A percentile compares a stretch with the other conserved stretches of the same genome.
Conservation (phyloP, 2,329 filamentous ascomycete species). For the Amphichorda felina region DNA sequence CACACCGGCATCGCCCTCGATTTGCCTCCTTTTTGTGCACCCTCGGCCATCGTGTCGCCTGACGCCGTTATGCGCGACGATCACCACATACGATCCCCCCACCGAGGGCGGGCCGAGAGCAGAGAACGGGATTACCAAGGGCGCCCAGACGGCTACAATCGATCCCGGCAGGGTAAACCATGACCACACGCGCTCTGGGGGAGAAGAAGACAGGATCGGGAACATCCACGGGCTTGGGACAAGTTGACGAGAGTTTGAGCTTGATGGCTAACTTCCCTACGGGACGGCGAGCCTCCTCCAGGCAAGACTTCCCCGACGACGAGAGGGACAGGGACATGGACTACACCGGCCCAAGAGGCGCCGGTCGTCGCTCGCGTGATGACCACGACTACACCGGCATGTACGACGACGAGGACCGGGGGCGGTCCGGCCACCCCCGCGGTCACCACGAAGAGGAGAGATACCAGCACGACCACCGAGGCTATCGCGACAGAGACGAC, state of each 20-base stretch:
- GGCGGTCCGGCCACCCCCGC: slow-evolving; percentile 14
- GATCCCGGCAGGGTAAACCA: slow-evolving; percentile 37
- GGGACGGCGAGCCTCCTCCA: slow-evolving; percentile 29
- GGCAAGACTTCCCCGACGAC: slow-evolving; percentile 24
- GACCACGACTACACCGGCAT: slow-evolving; percentile 19
- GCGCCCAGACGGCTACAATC: slow-evolving; percentile 15
- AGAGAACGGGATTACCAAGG: slow-evolving; percentile 12
- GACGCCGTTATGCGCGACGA: slow-evolving; percentile 31
- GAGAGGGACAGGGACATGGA: slow-evolving; percentile 14
- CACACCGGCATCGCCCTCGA: too few species aligned
- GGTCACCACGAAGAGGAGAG: slow-evolving; percentile 8
- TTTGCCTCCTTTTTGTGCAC: too few species aligned
- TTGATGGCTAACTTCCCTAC: slow-evolving; percentile 31
- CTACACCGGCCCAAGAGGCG: slow-evolving; percentile 6
- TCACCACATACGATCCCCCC: slow-evolving; percentile 18
- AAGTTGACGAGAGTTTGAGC: slow-evolving; percentile 12
- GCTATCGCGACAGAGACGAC: slow-evolving; percentile 8
- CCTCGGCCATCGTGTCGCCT: slow-evolving; percentile 8
- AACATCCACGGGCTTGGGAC: slow-evolving; percentile 1
- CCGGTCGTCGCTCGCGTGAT: slow-evolving; percentile 7
- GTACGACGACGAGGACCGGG: slow-evolving; percentile 23
- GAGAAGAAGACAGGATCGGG: not conserved
- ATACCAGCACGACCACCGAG: slow-evolving; percentile 8
- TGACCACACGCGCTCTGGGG: slow-evolving; percentile 12
- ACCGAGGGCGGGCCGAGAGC: slow-evolving; percentile 9